Evolutionary conservation across 2,329 filamentous ascomycete genomes (phyloP).

Genomic region (Coniochaeta ligniaria): DNA sequence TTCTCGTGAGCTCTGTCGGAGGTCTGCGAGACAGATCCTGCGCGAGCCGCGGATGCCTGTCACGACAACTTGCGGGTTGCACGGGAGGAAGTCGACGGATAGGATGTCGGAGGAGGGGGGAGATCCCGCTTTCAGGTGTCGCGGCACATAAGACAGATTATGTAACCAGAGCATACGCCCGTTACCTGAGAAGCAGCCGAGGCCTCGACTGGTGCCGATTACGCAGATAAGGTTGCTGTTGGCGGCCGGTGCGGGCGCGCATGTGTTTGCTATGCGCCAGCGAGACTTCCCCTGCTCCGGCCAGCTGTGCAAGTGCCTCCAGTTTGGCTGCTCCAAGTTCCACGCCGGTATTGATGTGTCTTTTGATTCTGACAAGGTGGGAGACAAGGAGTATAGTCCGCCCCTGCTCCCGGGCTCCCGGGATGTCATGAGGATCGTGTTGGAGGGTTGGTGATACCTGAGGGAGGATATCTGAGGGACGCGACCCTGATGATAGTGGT

Average conservation of each 20-base stretch:
- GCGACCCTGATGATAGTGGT: not conserved
- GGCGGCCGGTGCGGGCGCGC: constrained; percentile 30
- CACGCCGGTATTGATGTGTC: constrained; percentile 12
- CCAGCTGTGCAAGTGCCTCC: not conserved
- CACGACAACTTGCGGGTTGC: constrained; percentile 36
- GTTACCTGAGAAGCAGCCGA: constrained; percentile 15
- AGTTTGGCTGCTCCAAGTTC: not conserved
- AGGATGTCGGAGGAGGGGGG: constrained; percentile 30
- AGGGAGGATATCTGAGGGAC: constrained; percentile 35
- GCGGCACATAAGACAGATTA: constrained; percentile 9
- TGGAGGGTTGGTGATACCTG: constrained; percentile 34
- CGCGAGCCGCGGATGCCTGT: constrained; percentile 42
- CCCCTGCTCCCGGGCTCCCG: constrained; percentile 23
- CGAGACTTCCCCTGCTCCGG: not conserved
- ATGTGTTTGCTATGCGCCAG: constrained; percentile 30
- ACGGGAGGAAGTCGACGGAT: constrained; percentile 37
- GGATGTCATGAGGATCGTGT: constrained; percentile 35
- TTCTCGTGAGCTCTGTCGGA: constrained; percentile 21
- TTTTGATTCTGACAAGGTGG: constrained; percentile 13
- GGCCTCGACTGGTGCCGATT: constrained; percentile 40
- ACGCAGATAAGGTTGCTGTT: constrained; percentile 33
- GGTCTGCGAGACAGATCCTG: constrained; percentile 36
- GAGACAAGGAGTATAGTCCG: constrained; percentile 28
- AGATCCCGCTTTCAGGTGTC: constrained; percentile 3
- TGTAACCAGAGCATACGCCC: constrained; percentile 23